Evolutionary conservation across 805 yeast genomes (phyloP).

Genomic region (Hanseniaspora osmophila): DNA sequence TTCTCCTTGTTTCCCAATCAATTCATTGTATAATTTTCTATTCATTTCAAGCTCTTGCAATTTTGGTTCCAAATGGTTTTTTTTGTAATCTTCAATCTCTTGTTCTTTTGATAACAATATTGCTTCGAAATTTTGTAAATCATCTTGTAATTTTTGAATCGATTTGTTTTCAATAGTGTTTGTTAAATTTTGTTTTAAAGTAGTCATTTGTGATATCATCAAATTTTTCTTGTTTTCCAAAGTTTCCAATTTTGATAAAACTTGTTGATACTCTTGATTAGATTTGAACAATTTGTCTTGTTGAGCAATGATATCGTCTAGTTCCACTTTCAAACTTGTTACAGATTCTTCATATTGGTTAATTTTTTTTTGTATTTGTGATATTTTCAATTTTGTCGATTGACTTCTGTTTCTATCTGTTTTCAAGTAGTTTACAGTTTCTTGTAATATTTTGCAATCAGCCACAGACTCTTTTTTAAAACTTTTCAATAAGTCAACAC

Average conservation of each 20-base stretch:
- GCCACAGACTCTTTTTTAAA: slow-evolving; percentile 64
- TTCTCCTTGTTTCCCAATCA: slow-evolving; percentile 30
- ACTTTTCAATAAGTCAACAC: slow-evolving; percentile 61
- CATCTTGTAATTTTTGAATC: slow-evolving; percentile 18
- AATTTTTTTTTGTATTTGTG: slow-evolving; percentile 30
- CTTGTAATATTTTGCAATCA: slow-evolving; percentile 64
- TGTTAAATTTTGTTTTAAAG: slow-evolving; percentile 23
- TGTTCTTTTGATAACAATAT: background rate
- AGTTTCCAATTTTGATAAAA: slow-evolving; percentile 48
- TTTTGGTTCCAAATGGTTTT: slow-evolving; percentile 6
- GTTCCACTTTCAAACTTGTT: slow-evolving; percentile 31
- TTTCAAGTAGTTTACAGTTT: slow-evolving; percentile 63
- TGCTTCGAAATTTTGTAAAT: background rate
- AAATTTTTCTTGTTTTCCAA: slow-evolving; percentile 34
- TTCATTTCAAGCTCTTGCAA: slow-evolving; percentile 8
- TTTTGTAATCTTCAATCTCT: background rate
- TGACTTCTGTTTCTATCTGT: slow-evolving; percentile 63
- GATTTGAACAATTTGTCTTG: slow-evolving; percentile 54
- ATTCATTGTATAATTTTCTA: slow-evolving; percentile 9
- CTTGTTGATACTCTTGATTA: slow-evolving; percentile 70
- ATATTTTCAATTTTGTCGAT: slow-evolving; percentile 35
- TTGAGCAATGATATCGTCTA: slow-evolving; percentile 40
- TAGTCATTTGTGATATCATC: slow-evolving; percentile 34
- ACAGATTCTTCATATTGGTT: slow-evolving; percentile 35
- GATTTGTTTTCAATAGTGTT: background rate